Conservation (phyloP, 106 monocot species). For the Apostasia ramifera region DNA sequence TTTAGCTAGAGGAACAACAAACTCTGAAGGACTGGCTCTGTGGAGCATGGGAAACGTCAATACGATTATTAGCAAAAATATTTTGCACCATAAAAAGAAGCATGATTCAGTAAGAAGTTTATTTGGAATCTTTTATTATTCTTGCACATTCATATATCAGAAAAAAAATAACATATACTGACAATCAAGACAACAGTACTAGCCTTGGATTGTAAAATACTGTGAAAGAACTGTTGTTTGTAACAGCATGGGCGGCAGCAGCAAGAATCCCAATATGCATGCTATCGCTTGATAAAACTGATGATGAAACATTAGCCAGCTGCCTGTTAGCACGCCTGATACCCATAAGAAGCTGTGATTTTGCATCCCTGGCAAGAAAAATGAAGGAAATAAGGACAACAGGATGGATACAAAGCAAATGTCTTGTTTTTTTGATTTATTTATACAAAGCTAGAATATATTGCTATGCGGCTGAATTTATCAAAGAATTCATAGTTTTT, state of each 20-base stretch:
- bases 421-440: no score
- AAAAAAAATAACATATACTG: neutral
- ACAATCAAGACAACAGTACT: constrained; percentile 3
- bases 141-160: neutral
- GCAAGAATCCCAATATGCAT: constrained; percentile 90
- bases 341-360: constrained; percentile 67
- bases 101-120: no score
- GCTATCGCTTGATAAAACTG: constrained; percentile 82
- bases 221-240: constrained; percentile 72
- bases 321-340: constrained; percentile 62
- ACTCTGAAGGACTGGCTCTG: constrained; percentile 78
- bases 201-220: constrained; percentile 83
- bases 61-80: neutral
- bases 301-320: constrained; percentile 61
- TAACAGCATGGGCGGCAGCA: constrained; percentile 81
- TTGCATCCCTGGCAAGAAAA: constrained; percentile 42
- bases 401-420: no score
- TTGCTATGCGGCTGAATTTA: no score
- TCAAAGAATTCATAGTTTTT: no score
- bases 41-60: neutral
- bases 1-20: constrained; percentile 76
- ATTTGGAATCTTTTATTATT: neutral
- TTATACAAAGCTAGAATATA: no score
- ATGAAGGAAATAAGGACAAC: no score
- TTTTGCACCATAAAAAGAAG: no score